Base-by-base conservation (phyloP, 2,329 filamentous ascomycete species). In the Sporothrix inflata region DNA sequence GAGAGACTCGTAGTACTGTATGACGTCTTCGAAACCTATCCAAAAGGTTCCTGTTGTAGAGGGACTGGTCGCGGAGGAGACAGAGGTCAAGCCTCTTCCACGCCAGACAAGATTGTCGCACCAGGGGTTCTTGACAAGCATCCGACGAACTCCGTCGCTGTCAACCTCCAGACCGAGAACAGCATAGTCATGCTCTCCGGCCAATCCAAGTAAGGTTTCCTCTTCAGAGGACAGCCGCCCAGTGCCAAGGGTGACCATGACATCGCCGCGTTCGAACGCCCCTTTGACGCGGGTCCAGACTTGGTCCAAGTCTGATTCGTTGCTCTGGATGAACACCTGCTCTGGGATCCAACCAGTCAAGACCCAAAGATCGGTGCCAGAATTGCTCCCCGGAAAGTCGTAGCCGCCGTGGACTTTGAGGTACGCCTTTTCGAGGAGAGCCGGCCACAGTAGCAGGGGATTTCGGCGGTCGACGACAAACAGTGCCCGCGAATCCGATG, bases 121-220 rank as follows among this genome's bases (percentile, higher is more conserved):
- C 96, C 96, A 99, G 1, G 96, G 96, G 78, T 99, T 99, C 82
- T 99, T 99, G 75, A 99, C 87, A 0, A 98, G 85, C 69, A 98
- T 84, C 69, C 91, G 86, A 30, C 90, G 88, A 74, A 88, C 88
- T 0, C 87, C 87, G 4, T 86, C 85, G 1, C 84, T 77, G 34
- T 85, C 84, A 74, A 92, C 90, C 76, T 86, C 88, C 79, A 99
- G 85, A 73, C 96, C 91, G 69, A 98, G 84, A 3, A 99, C 90
- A 2, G 94, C 94, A 80, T 99, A 99, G 79, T 98, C 95, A 80
- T 99, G 96, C 79, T 97, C 92, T 21, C 93, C 91, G 24, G 94
- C 92, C 8, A 99, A 85, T 0, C 96, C 96, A 19, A 97, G 84
- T 16, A 91, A 89, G 74, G 89, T 87, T 80, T 98, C 93, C 78